Conservation (phyloP, 2,329 filamentous ascomycete species). For the Neopestalotiopsis sp. region DNA sequence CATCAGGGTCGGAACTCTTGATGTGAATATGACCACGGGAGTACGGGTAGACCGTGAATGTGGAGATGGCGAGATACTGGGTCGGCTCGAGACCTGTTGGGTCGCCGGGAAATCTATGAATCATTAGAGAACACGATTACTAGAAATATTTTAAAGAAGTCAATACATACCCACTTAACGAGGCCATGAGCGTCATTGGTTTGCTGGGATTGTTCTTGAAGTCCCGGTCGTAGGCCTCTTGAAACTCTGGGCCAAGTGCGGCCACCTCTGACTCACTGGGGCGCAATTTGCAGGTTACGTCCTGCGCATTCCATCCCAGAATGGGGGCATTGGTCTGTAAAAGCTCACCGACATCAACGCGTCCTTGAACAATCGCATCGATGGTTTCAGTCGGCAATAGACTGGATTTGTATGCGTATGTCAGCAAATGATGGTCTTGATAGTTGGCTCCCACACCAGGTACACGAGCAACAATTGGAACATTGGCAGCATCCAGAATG, state of each 20-base stretch:
- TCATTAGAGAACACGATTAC: too few species aligned
- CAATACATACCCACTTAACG: neutral
- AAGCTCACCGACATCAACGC: conserved; percentile 19
- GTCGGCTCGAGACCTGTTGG: neutral
- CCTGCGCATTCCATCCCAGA: conserved; percentile 29
- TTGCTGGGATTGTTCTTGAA: conserved; percentile 26
- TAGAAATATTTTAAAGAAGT: neutral
- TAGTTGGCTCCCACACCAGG: conserved; percentile 53
- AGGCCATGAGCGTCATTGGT: conserved; percentile 24
- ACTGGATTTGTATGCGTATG: conserved; percentile 48
- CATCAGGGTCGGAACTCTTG: conserved; percentile 39
- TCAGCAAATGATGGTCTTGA: conserved; percentile 54
- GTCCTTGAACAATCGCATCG: conserved; percentile 21
- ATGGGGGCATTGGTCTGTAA: conserved; percentile 21
- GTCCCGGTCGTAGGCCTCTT: conserved; percentile 27
- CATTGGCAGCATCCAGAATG: conserved; percentile 44
- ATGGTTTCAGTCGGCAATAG: conserved; percentile 24
- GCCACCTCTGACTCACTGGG: conserved; percentile 28
- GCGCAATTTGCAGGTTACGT: conserved; percentile 28
- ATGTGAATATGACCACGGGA: conserved; percentile 65
- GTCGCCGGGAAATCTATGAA: neutral
- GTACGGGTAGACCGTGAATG: conserved; percentile 62
- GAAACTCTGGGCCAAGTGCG: conserved; percentile 27
- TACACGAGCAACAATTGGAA: conserved; percentile 42
- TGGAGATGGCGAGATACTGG: conserved; percentile 55